Evolutionary conservation across 208 protist species (phyloP), one percentile per base, ranked within the genome.

Genomic region (Trypanosoma vivax): DNA sequence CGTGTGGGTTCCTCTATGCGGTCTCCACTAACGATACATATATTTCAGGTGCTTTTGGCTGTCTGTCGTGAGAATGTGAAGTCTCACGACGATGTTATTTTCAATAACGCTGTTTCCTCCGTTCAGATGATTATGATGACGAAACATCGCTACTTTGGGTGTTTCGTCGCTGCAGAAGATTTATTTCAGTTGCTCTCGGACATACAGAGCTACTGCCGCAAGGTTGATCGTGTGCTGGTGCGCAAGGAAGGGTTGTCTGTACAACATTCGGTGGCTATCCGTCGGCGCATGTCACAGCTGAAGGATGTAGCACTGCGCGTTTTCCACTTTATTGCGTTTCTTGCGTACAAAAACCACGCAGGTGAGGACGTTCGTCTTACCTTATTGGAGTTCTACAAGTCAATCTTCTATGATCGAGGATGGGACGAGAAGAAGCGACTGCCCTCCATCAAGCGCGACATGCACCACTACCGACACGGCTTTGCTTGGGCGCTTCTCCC

Each of bases 321-420:
- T 11, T 79, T 94, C 46, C 87, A 94, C 70, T 94, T 85, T 50
- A 48, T 84, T 9, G 57, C 70, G 25, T 79, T 88, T 55, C 65
- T 94, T n/a, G 87, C 83, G 5, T 76, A 84, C 72, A 94, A 94
- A 64, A 94, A 94, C 51, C 74, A 94, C 50, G 82, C 76, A 23
- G 67, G 72, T 33, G 87, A 91, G 45, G 83, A 87, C 28, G 83
- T 91, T 9, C 87, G 81, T 31, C 80, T 91, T 40, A 82, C 79
- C 6, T 43, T 91, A 28, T 41, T 48, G 37, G 80, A 91, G 56
- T 94, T 86, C 74, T 94, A 94, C 73, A 87, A 88, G 49, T 90
- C 87, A 38, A 79, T 94, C 50, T 94, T 94, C 60, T 85, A 73
- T 42, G 87, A 94, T 58, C 82, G 87, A 34, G 87, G 87, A 5